Evolutionary conservation across 441 rosid genomes (phyloP).

Genomic region (Syzygium malaccense): DNA sequence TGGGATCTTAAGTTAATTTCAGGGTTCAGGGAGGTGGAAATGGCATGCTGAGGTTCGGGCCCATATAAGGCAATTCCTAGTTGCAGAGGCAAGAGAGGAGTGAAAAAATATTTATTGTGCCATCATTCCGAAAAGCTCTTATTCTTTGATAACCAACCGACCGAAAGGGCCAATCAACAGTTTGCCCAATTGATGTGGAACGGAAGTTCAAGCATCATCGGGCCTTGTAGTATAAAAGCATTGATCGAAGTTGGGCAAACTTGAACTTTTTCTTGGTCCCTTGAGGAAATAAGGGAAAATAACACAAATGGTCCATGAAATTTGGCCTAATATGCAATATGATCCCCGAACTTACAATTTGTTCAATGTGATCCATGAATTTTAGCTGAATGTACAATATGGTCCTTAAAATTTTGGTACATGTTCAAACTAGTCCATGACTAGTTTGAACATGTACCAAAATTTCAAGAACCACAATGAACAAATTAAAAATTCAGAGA

Average conservation of each 20-base stretch:
- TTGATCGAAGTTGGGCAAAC: neutral
- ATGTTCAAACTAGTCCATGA: too few species aligned
- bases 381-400: too few species aligned
- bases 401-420: too few species aligned
- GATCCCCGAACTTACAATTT: too few species aligned
- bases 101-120: neutral
- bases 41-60: slow-evolving; percentile 29
- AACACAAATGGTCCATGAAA: too few species aligned
- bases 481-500: too few species aligned
- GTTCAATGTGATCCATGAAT: too few species aligned
- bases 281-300: too few species aligned
- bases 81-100: slow-evolving; percentile 6
- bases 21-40: slow-evolving; percentile 25
- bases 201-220: neutral
- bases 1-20: neutral
- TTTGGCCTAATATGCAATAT: too few species aligned
- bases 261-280: neutral
- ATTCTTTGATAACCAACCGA: slow-evolving; percentile 21
- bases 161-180: slow-evolving; percentile 5
- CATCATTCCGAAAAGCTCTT: slow-evolving; percentile 2
- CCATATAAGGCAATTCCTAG: slow-evolving; percentile 9
- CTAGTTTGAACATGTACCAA: too few species aligned
- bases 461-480: too few species aligned
- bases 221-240: slow-evolving; percentile 8
- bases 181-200: slow-evolving; percentile 12